phyloP scores from a whole-genome alignment of 2,329 filamentous ascomycete species.

The Trichoderma pleuroti region DNA sequence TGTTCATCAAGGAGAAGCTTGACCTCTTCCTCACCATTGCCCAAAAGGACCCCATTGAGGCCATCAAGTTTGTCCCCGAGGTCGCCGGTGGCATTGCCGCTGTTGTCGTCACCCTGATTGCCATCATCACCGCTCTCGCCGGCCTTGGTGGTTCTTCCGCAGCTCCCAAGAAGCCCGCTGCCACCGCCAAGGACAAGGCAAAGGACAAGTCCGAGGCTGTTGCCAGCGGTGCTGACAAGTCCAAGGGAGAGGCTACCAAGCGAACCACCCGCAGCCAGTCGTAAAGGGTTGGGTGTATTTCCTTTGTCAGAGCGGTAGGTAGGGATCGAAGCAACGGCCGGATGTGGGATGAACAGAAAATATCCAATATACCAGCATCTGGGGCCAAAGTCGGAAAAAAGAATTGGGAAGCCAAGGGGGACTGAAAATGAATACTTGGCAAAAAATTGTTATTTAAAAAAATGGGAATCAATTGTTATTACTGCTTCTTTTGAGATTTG shows the following conservation, averaged over 20 bases:
- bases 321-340: not conserved
- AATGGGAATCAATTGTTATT: constrained; percentile 17
- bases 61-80: constrained; percentile 86
- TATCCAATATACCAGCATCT: constrained; percentile 16
- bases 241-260: constrained; percentile 69
- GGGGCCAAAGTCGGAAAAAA: not conserved
- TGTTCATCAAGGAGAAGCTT: constrained; percentile 87
- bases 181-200: constrained; percentile 64
- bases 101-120: constrained; percentile 65
- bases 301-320: not conserved
- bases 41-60: constrained; percentile 77
- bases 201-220: constrained; percentile 67
- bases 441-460: not conserved
- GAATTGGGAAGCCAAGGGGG: not conserved
- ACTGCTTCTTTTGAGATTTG: not conserved
- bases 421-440: not conserved
- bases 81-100: constrained; percentile 77
- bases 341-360: constrained; percentile 9
- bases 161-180: constrained; percentile 68
- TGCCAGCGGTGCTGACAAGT: constrained; percentile 63
- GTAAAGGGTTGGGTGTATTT: constrained; percentile 30
- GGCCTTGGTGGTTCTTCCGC: constrained; percentile 62
- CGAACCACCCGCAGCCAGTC: constrained; percentile 56
- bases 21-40: constrained; percentile 84
- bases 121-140: constrained; percentile 65